Evolutionary conservation across 106 monocot species (phyloP), one percentile per base, ranked within the genome.

Genomic region (Dioscorea alata): DNA sequence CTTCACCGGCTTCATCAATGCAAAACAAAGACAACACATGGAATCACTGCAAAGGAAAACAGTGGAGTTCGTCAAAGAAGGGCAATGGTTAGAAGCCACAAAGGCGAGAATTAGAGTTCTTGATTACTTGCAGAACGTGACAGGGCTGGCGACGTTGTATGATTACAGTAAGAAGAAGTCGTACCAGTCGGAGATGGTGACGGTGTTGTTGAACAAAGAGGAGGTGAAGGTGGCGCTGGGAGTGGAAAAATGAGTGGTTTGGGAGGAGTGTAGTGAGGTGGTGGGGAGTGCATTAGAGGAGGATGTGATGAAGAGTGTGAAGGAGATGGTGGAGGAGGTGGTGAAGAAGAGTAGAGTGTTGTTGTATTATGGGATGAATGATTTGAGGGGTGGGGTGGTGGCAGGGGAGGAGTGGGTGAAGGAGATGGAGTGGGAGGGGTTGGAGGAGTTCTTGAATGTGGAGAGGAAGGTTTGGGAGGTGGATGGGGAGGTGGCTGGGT

Each of bases 261-360:
- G 84, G 85, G 76, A 75, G 51, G 79, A 81, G 32, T 95, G 94
- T 72, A 86, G 91, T 63, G 70, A 65, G 0, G 48, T 19, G 6
- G 85, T 88, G 16, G 60, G 50, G 1, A 8, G 13, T 21, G 77
- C 23, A 1, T 51, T 91, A 60, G 68, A 83, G 22, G 79, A 53
- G 8, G 90, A 95, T 61, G 71, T 88, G 73, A 95, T 95, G 94
- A 88, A 91, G 76, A 96, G 96, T 50, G 79, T 71, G 0, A 91
- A 89, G 67, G 72, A 50, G 24, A 71, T 67, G 88, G 86, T 89
- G 68, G 91, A 96, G 70, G 75, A 69, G 61, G 34, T 96, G 61
- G 59, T 91, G 67, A 78, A 19, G 56, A 66, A 50, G 62, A 67
- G 33, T 42, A 81, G 78, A 71, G 86, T 88, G n/a, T n/a, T n/a